Conservation (phyloP, 2,329 filamentous ascomycete species). For the Paramyrothecium sp. region DNA sequence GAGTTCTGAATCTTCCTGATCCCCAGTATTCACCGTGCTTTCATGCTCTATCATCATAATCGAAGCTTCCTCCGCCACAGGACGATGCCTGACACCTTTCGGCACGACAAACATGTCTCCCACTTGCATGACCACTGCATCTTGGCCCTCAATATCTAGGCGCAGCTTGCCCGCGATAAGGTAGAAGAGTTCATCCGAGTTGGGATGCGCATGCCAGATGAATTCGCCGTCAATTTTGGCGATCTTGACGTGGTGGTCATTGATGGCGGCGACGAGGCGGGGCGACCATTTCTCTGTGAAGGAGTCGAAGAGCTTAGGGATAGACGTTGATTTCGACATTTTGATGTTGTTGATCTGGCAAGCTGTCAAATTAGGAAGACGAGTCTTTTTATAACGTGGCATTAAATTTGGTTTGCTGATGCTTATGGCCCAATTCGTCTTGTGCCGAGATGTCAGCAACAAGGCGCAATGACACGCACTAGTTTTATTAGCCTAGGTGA, state of each 20-base stretch:
- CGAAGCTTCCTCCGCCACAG: slow-evolving; percentile 30
- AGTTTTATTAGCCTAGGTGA: too few relatives aligned
- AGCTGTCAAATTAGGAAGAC: too few relatives aligned
- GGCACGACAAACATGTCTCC: slow-evolving; percentile 34
- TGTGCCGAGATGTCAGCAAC: too few relatives aligned
- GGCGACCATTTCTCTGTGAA: slow-evolving; percentile 28
- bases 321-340: slow-evolving; percentile 16
- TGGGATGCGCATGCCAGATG: slow-evolving; percentile 37
- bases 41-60: slow-evolving; percentile 37
- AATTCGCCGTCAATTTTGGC: slow-evolving; percentile 37
- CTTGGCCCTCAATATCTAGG: slow-evolving; percentile 28
- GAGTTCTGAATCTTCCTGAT: slow-evolving; percentile 18
- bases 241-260: slow-evolving; percentile 38
- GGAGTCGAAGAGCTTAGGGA: slow-evolving; percentile 22
- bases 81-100: slow-evolving; percentile 33
- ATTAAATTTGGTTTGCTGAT: too few relatives aligned
- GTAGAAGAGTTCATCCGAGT: slow-evolving; percentile 41
- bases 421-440: too few relatives aligned
- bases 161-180: slow-evolving; percentile 31
- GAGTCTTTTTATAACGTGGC: too few relatives aligned
- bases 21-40: slow-evolving; percentile 27
- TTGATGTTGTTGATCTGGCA: too few relatives aligned
- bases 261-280: slow-evolving; percentile 28
- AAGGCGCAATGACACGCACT: too few relatives aligned
- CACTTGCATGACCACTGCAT: slow-evolving; percentile 23